Evolutionary conservation across 1,139 yeast species (phyloP), one percentile per base, ranked within the genome.

Genomic region (Lodderomyces orthopsilosis): DNA sequence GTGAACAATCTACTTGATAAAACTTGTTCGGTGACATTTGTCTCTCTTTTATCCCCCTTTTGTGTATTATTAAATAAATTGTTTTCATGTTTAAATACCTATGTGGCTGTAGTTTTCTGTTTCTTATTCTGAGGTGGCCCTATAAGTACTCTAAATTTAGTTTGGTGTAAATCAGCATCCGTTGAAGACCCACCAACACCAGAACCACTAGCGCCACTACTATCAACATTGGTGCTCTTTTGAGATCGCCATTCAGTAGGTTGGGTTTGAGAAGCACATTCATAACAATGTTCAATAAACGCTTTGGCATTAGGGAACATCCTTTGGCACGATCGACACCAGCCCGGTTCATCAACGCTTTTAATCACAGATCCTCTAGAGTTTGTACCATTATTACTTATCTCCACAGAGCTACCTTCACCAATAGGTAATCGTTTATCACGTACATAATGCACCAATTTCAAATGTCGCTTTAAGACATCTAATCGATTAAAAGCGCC

Each of bases 401-500:
- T n/a, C n/a, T n/a, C 21, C 51, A 35, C 39, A 30, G 28, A 13
- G 14, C 33, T 38, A 14, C 32, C 17, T 19, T 21, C 41, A 33
- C 18, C 51, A 28, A 41, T 40, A 8, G 51, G 46, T 36, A 52
- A 62, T 46, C 65, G 68, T 45, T 66, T 65, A 50, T 76, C 82
- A 40, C 70, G 79, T 23, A 79, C 81, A 55, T 70, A 81, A 61
- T 85, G 91, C 22, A 84, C 86, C 41, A 84, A 66, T 45, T 77
- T 71, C 45, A 85, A 65, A 58, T 85, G 91, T 41, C 91, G 70
- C 51, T 83, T 84, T 48, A 84, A 64, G 26, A 84, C 90, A 53
- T 85, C 91, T 45, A 83, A 63, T 41, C 91, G 66, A 53, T 79
- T 80, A 60, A 85, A 85, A 0, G 85, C 77, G 4, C 90, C 90